phyloP scores from a whole-genome alignment of 176 grass and related monocot species.

The Eleusine indica region DNA sequence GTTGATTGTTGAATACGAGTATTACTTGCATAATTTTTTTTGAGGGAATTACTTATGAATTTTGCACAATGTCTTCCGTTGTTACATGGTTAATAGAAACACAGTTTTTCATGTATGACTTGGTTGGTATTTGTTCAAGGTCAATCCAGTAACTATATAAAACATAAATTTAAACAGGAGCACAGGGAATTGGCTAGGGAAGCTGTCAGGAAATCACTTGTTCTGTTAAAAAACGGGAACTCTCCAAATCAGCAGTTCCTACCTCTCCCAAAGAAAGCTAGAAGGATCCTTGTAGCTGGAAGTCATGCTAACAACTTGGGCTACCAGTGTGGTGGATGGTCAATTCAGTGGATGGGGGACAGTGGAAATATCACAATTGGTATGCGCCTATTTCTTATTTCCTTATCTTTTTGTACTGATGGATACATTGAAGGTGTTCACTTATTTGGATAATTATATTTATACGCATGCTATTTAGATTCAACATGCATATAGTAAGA shows the following conservation, averaged over 20 bases:
- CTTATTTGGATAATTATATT: not conserved
- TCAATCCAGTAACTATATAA: slow-evolving; percentile 30
- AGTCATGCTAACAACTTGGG: slow-evolving; percentile 89
- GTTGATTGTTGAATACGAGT: not conserved
- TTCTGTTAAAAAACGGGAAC: slow-evolving; percentile 91
- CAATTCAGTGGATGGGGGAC: slow-evolving; percentile 85
- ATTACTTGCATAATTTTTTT: not conserved
- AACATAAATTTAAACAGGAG: slow-evolving; percentile 60
- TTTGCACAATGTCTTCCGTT: not conserved
- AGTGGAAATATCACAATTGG: slow-evolving; percentile 88
- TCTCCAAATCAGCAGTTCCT: slow-evolving; percentile 60
- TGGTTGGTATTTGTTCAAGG: not conserved
- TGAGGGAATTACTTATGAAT: not conserved
- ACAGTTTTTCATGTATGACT: not conserved
- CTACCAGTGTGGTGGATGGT: slow-evolving; percentile 98
- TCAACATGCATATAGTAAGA: not conserved
- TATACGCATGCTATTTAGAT: not conserved
- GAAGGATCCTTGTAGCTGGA: slow-evolving; percentile 84
- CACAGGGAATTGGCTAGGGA: slow-evolving; percentile 95
- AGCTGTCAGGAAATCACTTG: slow-evolving; percentile 97
- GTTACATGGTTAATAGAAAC: slow-evolving; percentile 12
- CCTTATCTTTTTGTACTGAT: slow-evolving; percentile 5
- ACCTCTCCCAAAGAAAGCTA: slow-evolving; percentile 91
- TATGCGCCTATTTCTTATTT: slow-evolving; percentile 39
- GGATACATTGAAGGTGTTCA: not conserved